Evolutionary conservation across 345 rosid species (phyloP), one percentile per base, ranked within the genome.

Genomic region (Citrus inodora): DNA sequence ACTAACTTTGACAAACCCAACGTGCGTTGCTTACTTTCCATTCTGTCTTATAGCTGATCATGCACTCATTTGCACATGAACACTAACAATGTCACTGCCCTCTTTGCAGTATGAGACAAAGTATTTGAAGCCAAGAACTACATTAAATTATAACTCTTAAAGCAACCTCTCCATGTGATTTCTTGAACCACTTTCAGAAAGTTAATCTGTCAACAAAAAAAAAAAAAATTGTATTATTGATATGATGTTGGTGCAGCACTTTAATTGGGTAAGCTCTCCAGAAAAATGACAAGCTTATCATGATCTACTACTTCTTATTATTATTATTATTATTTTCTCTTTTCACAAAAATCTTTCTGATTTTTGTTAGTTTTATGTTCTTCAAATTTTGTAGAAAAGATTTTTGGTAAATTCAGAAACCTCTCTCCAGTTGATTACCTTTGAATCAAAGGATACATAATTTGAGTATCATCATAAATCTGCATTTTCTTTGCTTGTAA

Each of bases 91-190:
- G 37, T 19, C 42, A 9, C 28, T 61, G 7, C 11, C 33, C 40
- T 62, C 60, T 22, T 27, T 59, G 7, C 28, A 40, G 38, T 33
- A 74, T 40, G 28, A 40, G 60, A 62, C 69, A 74, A 62, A 62
- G 25, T 25, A 38, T 74, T n/a, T 35, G 60, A 42, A 74, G 69
- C 69, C 70, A 62, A 62, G 30, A 62, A n/a, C 7, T 28, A 7
- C 40, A 74, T 62, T 74, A 17, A 27, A 61, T 62, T 62, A 74
- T 46, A 61, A 46, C 35, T 17, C 11, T 10, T 59, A 38, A 62
- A 42, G 59, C 21, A 74, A 60, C 17, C 67, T 16, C 69, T 28
- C 77, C 77, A 74, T 74, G 77, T 74, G 77, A 63, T 62, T 10
- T 70, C 74, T 19, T 27, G 8, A 24, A 51, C 25, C 60, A 21